These are phyloP conservation scores for Radiomyces spectabilis DNA, from an alignment of 192 early-diverging fungal species.

Conservation along the genomic window DNA sequence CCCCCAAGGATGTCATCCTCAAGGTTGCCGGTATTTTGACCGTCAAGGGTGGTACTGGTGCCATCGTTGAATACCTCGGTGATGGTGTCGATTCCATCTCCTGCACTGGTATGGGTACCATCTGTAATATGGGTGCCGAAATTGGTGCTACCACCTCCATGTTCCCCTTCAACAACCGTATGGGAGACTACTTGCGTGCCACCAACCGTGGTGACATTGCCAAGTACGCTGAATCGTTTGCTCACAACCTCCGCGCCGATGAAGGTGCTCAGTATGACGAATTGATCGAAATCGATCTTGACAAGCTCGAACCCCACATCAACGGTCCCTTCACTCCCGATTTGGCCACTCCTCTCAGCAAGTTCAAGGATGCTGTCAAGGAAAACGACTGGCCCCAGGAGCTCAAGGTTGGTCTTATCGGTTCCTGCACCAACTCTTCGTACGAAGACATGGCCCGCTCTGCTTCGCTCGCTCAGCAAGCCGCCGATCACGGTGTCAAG, in stretches of 20 bases:
- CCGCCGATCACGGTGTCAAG: slow-evolving; percentile 71
- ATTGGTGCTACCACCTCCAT: slow-evolving; percentile 96
- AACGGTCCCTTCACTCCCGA: slow-evolving; percentile 98
- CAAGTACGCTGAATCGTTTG: slow-evolving; percentile 66
- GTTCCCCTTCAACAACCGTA: slow-evolving; percentile 91
- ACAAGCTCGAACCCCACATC: slow-evolving; percentile 90
- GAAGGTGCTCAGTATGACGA: slow-evolving; percentile 85
- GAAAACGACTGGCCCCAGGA: slow-evolving; percentile 86
- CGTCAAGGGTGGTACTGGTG: slow-evolving; percentile 95
- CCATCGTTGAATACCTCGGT: slow-evolving; percentile 97
- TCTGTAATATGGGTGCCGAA: slow-evolving; percentile 99
- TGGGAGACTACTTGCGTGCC: slow-evolving; percentile 85
- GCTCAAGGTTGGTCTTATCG: slow-evolving; percentile 88
- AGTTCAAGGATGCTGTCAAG: slow-evolving; percentile 85
- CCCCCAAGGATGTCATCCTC: slow-evolving; percentile 95
- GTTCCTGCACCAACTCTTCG: slow-evolving; percentile 97
- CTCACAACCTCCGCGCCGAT: slow-evolving; percentile 88
- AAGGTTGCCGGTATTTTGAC: slow-evolving; percentile 92
- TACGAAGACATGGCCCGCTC: slow-evolving; percentile 96
- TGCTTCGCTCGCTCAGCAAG: slow-evolving; percentile 84
- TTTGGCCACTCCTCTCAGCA: slow-evolving; percentile 85
- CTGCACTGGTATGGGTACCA: slow-evolving; percentile 97
- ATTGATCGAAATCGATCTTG: slow-evolving; percentile 91
- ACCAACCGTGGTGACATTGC: slow-evolving; percentile 80
- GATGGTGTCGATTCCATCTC: slow-evolving; percentile 89